phyloP scores from a whole-genome alignment of 2,329 filamentous ascomycete genomes.

The Diplodia mutila region DNA sequence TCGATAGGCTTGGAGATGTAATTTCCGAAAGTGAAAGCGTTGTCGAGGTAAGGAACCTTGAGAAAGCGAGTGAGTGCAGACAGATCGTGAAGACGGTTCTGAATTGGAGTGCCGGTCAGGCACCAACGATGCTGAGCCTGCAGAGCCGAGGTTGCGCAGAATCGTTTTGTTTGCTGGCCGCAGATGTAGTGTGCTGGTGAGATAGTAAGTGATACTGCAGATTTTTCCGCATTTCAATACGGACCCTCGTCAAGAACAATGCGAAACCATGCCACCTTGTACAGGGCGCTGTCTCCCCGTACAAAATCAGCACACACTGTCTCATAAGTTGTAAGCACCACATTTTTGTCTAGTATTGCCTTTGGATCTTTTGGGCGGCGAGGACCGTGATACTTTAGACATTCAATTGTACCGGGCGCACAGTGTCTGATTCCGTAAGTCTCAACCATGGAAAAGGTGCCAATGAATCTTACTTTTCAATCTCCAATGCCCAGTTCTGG shows the following conservation, averaged over 20 bases:
- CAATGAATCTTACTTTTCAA: conserved; percentile 27
- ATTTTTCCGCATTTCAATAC: background rate
- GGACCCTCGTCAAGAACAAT: conserved; percentile 6
- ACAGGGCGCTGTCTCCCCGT: background rate
- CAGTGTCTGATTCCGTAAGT: background rate
- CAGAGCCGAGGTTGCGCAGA: conserved; percentile 46
- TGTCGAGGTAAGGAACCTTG: conserved; percentile 30
- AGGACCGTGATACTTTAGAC: background rate
- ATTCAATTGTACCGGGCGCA: background rate
- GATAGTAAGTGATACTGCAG: background rate
- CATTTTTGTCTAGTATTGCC: background rate
- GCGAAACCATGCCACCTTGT: background rate
- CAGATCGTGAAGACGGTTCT: conserved; percentile 32
- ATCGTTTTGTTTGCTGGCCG: conserved; percentile 48
- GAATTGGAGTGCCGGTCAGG: conserved; percentile 51
- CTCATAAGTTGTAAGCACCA: conserved; percentile 1
- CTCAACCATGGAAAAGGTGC: background rate
- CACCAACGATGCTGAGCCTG: conserved; percentile 55
- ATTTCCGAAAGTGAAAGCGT: conserved; percentile 23
- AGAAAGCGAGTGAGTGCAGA: conserved; percentile 31
- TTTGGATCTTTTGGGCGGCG: background rate
- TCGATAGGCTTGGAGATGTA: conserved; percentile 5
- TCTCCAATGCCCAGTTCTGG: conserved; percentile 38
- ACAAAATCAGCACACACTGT: background rate
- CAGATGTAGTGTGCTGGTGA: conserved; percentile 52